Evolutionary conservation across 2,329 filamentous ascomycete genomes (phyloP).

Genomic region (Neospermospora avenae): DNA sequence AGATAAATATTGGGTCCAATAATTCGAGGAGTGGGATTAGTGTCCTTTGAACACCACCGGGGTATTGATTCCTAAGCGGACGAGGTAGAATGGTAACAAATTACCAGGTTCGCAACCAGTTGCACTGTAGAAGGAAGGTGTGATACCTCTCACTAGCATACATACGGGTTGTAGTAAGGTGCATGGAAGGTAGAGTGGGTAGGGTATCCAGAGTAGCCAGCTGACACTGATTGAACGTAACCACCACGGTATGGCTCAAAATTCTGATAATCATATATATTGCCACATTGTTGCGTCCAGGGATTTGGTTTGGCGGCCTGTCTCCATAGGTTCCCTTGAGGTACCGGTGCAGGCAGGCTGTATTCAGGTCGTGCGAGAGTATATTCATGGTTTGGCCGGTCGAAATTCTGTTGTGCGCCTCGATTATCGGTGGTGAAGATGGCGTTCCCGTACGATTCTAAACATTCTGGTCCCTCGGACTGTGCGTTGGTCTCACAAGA

Average conservation of each 20-base stretch:
- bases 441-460: conserved; percentile 3
- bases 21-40: conserved; percentile 9
- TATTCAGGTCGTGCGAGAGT: conserved; percentile 23
- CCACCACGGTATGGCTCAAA: conserved; percentile 21
- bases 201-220: conserved; percentile 19
- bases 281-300: conserved; percentile 23
- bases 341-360: conserved; percentile 23
- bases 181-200: conserved; percentile 17
- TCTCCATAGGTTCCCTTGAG: conserved; percentile 15
- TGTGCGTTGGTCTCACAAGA: conserved; percentile 5
- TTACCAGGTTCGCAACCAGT: conserved; percentile 17
- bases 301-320: conserved; percentile 15
- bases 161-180: conserved; percentile 13
- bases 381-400: conserved; percentile 12
- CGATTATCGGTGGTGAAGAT: not conserved
- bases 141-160: conserved; percentile 7
- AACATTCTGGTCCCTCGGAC: not conserved
- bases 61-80: conserved; percentile 10
- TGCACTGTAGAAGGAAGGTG: conserved; percentile 11
- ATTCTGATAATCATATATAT: conserved; percentile 19
- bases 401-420: not conserved
- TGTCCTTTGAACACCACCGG: conserved; percentile 25
- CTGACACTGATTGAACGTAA: conserved; percentile 19
- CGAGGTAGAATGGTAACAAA: conserved; percentile 12
- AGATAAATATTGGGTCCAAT: conserved; percentile 12